Evolutionary conservation across 164 flowering plant species (phyloP).

Genomic region (Vitis amurensis): DNA sequence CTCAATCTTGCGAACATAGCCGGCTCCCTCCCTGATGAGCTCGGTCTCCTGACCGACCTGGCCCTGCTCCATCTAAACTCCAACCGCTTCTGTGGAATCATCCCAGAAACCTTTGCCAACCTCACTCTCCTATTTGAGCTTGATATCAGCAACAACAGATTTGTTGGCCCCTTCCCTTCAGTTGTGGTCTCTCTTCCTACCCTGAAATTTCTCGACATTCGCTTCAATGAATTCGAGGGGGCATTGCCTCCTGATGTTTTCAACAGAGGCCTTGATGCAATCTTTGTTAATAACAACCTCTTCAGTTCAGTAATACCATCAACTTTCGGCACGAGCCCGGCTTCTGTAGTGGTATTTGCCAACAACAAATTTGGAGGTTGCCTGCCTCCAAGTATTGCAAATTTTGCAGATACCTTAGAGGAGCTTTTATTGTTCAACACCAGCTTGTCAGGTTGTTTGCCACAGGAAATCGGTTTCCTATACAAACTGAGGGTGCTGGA

Average conservation of each 20-base stretch:
- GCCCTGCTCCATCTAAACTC: constrained; percentile 68
- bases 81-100: constrained; percentile 76
- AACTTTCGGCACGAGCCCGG: constrained; percentile 31
- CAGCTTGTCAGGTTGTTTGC: constrained; percentile 62
- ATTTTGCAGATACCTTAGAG: constrained; percentile 52
- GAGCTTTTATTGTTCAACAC: constrained; percentile 65
- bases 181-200: constrained; percentile 62
- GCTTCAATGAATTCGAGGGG: constrained; percentile 84
- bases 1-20: constrained; percentile 65
- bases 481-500: constrained; percentile 64
- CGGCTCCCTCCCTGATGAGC: constrained; percentile 61
- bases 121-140: constrained; percentile 67
- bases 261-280: constrained; percentile 48
- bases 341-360: constrained; percentile 73
- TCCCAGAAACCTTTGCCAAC: constrained; percentile 51
- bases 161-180: constrained; percentile 64
- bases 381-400: constrained; percentile 57
- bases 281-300: constrained; percentile 69
- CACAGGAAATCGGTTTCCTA: constrained; percentile 63
- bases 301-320: constrained; percentile 48
- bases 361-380: constrained; percentile 72
- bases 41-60: constrained; percentile 74
- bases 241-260: constrained; percentile 61
- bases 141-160: constrained; percentile 79
- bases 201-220: constrained; percentile 63